Conservation (phyloP, 1,284 basidiomycete genomes). For the Marasmius tenuissimus region DNA sequence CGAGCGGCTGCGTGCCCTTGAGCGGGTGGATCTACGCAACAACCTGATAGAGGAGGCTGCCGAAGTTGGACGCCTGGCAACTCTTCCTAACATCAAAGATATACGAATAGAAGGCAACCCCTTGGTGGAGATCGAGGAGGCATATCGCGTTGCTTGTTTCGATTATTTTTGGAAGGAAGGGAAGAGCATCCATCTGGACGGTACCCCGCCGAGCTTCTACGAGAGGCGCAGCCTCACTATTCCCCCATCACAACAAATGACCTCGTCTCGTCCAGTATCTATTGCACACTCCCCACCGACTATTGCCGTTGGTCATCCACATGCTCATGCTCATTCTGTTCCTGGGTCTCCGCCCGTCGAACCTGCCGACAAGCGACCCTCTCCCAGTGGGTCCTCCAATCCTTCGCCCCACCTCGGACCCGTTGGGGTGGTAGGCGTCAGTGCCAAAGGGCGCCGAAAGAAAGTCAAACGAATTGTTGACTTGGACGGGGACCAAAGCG, state of each 20-base stretch:
- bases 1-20: conserved; percentile 82
- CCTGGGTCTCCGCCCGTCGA: conserved; percentile 20
- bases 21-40: conserved; percentile 83
- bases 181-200: conserved; percentile 74
- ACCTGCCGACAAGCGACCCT: conserved; percentile 18
- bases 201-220: conserved; percentile 69
- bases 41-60: conserved; percentile 83
- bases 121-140: conserved; percentile 68
- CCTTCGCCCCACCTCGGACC: conserved; percentile 46
- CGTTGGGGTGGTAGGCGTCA: conserved; percentile 35
- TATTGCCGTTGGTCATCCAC: conserved; percentile 50
- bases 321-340: conserved; percentile 32
- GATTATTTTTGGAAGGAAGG: conserved; percentile 83
- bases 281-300: conserved; percentile 58
- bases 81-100: conserved; percentile 74
- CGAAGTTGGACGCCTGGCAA: conserved; percentile 84
- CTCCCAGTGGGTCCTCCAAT: conserved; percentile 36
- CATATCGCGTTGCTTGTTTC: conserved; percentile 78
- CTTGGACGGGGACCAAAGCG: conserved; percentile 47
- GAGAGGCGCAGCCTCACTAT: conserved; percentile 67
- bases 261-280: conserved; percentile 46
- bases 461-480: conserved; percentile 72
- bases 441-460: conserved; percentile 50
- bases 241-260: conserved; percentile 50
- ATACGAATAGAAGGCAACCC: conserved; percentile 85